Percentiles rank a stretch among this genome's conserved stretches.
Conservation (phyloP, 2,329 filamentous ascomycete genomes). For the Paracoccidioides brasiliensis region DNA sequence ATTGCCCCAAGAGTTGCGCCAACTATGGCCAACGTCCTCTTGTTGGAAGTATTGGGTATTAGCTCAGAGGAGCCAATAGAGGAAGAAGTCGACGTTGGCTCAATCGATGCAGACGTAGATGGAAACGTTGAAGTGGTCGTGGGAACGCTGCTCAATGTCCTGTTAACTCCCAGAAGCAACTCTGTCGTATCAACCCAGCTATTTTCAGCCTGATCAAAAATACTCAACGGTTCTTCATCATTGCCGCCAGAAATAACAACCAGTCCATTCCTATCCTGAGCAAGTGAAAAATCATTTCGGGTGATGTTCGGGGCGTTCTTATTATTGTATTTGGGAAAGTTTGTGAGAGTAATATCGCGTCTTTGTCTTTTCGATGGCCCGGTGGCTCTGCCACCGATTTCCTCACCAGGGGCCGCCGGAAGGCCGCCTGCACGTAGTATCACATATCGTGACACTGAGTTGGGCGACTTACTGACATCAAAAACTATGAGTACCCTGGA, state of each 20-base stretch:
- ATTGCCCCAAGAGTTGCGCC: conserved; percentile 75
- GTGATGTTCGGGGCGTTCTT: conserved; percentile 53
- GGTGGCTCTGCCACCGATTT: conserved; percentile 29
- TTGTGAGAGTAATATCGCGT: conserved; percentile 43
- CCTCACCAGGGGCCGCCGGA: conserved; percentile 34
- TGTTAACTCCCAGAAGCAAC: conserved; percentile 37
- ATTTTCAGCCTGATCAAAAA: conserved; percentile 67
- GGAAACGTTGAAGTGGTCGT: conserved; percentile 4
- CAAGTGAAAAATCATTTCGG: conserved; percentile 58
- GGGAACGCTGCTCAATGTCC: conserved; percentile 25
- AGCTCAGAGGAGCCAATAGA: conserved; percentile 20
- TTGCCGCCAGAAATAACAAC: conserved; percentile 71
- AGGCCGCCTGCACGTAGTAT: conserved; percentile 49
- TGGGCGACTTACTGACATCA: conserved; percentile 60
- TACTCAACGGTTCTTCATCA: conserved; percentile 50
- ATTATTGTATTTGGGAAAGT: conserved; percentile 70
- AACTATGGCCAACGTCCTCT: conserved; percentile 46
- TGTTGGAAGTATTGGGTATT: conserved; percentile 19
- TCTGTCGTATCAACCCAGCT: conserved; percentile 61
- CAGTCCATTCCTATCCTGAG: conserved; percentile 49
- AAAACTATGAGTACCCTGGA: conserved; percentile 71
- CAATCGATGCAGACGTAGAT: conserved; percentile 12
- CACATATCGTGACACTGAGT: conserved; percentile 57
- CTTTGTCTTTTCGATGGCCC: conserved; percentile 27
- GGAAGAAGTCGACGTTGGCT: conserved; percentile 17